Evolutionary conservation across 1,284 basidiomycete genomes (phyloP).

Genomic region (Meripilus lineatus): DNA sequence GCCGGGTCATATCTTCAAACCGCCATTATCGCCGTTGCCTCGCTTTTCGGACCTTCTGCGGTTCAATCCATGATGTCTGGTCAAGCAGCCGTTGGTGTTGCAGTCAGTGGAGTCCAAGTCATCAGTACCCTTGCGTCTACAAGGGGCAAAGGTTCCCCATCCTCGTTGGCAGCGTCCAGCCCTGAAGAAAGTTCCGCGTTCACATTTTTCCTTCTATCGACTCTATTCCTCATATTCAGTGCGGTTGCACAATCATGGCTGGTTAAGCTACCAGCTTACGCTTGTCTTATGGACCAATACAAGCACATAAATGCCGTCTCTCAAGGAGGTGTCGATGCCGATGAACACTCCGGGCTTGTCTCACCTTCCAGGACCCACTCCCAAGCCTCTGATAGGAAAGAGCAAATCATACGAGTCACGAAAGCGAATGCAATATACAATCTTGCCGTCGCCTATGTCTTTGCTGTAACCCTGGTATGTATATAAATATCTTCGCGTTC

Average conservation of each 20-base stretch:
- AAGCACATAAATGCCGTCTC: constrained; percentile 22
- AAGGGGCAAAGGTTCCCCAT: constrained; percentile 23
- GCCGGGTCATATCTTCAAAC: constrained; percentile 67
- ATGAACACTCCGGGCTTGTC: not conserved
- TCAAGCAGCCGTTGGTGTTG: constrained; percentile 73
- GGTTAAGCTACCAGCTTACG: constrained; percentile 52
- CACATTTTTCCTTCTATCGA: constrained; percentile 68
- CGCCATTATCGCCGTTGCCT: constrained; percentile 64
- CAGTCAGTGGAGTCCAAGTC: constrained; percentile 69
- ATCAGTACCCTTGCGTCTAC: constrained; percentile 55
- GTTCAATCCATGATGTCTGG: constrained; percentile 72
- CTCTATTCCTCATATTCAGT: constrained; percentile 54
- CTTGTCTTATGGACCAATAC: constrained; percentile 39
- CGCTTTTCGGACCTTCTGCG: constrained; percentile 63
- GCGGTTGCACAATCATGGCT: constrained; percentile 53
- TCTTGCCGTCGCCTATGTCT: constrained; percentile 71
- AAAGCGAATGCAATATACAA: constrained; percentile 67
- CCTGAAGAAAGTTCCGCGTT: constrained; percentile 60
- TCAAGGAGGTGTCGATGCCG: constrained; percentile 1
- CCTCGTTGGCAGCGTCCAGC: constrained; percentile 23
- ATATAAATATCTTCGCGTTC: not conserved
- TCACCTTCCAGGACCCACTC: not conserved
- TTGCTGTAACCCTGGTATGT: constrained; percentile 75
- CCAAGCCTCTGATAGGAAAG: constrained; percentile 15
- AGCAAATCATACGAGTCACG: constrained; percentile 45